Base-by-base conservation (phyloP, 1,284 basidiomycete genomes). In the Ceratobasidium sp. region DNA sequence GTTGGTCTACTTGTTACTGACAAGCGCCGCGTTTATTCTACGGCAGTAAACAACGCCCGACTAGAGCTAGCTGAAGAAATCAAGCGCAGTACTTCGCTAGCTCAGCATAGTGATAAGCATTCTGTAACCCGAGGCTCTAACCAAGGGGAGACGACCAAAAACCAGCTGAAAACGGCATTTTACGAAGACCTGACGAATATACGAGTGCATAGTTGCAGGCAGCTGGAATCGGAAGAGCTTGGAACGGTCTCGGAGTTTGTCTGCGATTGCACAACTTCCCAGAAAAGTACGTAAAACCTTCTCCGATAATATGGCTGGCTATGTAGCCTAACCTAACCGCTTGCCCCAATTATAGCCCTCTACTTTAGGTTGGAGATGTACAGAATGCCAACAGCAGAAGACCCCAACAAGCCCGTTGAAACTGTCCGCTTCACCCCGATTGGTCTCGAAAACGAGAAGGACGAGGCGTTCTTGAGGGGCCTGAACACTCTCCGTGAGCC, bases 161-260 rank as follows among this genome's bases (percentile, higher is more conserved):
- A 81, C 22, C 84, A 88, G 77, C 86, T 87, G 1, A 89, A 89
- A 78, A 84, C 87, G 74, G 80, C 83, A 36, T 86, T 90, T 78
- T 90, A 90, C 77, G 89, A 90, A 79, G 88, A 90, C 75, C 80
- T 89, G 59, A 89, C 89, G 0, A 89, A 89, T 76, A 81, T 91
- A 36, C 81, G 89, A 60, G 82, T 90, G 2, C 83, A 86, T 1
- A 84, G 81, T 65, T 83, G 89, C 79, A 88, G 87, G 77, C 80
- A 63, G 33, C 29, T 53, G 19, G 11, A 7, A 22, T 60, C 83
- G 27, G 82, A 85, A 60, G 79, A 78, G 63, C 79, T 81, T 51
- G 78, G 78, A 0, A 64, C 77, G 22, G 79, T 79, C 31, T 79
- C 79, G 59, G 72, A 82, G 1, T 80, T 83, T n/a, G 81, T 82